A percentile compares a stretch with the other conserved stretches of the same genome.
Evolutionary conservation across 108 stramenopile genomes (phyloP).

Genomic region (Fragilaria crotonensis): DNA sequence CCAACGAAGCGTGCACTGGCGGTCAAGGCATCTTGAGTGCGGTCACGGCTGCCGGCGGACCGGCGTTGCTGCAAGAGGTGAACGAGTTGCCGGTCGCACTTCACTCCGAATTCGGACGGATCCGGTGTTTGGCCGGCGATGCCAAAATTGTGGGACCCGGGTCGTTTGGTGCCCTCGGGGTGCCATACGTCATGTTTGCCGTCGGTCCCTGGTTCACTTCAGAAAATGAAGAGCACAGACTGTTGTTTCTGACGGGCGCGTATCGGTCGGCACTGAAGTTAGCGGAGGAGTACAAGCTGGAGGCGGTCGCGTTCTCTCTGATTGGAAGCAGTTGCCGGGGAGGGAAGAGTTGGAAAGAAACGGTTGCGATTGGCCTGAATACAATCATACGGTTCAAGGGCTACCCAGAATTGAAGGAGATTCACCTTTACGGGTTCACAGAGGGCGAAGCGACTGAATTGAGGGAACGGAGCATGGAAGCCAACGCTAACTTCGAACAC

Average conservation of each 20-base stretch:
- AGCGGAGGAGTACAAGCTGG: background rate
- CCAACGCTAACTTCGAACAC: too few relatives aligned
- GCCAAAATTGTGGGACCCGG: background rate
- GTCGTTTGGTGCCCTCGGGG: background rate
- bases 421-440: background rate
- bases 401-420: background rate
- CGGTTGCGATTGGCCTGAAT: background rate
- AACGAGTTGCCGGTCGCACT: background rate
- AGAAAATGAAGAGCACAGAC: background rate
- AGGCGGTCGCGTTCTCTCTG: background rate
- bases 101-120: background rate
- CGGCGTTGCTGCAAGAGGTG: background rate
- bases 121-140: background rate
- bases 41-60: background rate
- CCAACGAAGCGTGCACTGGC: background rate
- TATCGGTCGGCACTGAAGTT: background rate
- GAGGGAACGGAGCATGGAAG: background rate
- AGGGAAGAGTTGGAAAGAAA: background rate
- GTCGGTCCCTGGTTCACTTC: background rate
- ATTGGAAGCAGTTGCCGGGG: background rate
- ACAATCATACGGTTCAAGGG: background rate
- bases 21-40: background rate
- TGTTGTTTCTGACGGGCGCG: background rate
- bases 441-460: background rate
- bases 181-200: background rate